These are phyloP conservation scores for Hypoxylon sp. DNA, from an alignment of 2,329 filamentous ascomycete species.

Conservation along the genomic window DNA sequence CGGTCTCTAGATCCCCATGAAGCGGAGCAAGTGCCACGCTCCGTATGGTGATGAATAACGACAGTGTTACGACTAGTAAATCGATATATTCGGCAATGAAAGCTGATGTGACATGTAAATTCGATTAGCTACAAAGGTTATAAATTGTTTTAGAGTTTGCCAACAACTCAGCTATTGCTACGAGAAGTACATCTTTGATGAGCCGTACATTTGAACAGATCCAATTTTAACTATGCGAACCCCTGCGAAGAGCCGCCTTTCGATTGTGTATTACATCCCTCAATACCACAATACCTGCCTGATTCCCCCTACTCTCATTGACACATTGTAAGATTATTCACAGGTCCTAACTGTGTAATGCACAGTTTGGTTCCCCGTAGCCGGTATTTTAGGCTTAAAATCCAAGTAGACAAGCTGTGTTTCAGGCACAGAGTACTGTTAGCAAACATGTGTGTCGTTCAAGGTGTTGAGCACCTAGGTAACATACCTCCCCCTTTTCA, in stretches of 20 bases:
- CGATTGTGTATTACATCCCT: neutral
- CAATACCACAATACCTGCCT: neutral
- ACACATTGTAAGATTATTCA: constrained; percentile 35
- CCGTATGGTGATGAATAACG: constrained; percentile 33
- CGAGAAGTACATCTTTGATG: too few species aligned
- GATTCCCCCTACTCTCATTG: too few species aligned
- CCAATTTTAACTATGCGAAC: too few species aligned
- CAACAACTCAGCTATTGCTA: too few species aligned
- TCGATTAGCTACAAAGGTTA: neutral
- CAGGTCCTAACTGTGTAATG: constrained; percentile 60
- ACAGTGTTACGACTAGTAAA: constrained; percentile 30
- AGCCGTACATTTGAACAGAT: too few species aligned
- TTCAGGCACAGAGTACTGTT: neutral
- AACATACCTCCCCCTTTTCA: constrained; percentile 59
- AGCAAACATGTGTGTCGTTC: neutral
- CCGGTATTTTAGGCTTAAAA: constrained; percentile 63
- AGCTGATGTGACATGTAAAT: neutral
- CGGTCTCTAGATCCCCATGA: constrained; percentile 43
- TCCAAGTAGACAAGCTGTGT: constrained; percentile 60
- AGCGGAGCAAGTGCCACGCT: constrained; percentile 32
- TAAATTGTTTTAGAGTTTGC: too few species aligned
- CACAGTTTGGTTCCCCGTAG: constrained; percentile 61
- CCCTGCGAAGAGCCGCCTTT: neutral
- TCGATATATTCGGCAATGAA: neutral
- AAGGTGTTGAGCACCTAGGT: too few species aligned